These are phyloP conservation scores for Aureobasidium sp. DNA, from an alignment of 2,329 filamentous ascomycete species.

Conservation along the genomic window DNA sequence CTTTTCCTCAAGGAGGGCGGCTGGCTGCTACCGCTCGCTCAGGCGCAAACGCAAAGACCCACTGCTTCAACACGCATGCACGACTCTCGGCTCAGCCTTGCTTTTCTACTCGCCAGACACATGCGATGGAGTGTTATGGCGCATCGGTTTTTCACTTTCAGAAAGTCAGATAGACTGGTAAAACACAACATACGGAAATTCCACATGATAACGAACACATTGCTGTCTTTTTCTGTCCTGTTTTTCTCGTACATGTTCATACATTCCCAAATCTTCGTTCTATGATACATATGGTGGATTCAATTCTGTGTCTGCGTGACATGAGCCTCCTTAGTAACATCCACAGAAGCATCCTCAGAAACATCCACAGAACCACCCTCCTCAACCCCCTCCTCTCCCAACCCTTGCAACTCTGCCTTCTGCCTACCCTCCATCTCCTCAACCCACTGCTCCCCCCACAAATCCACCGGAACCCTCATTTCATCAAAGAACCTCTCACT, in stretches of 20 bases:
- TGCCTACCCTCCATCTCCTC: not conserved
- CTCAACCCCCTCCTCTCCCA: not conserved
- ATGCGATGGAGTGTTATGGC: conserved; percentile 8
- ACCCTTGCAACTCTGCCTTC: not conserved
- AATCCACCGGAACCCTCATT: conserved; percentile 21
- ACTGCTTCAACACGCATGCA: conserved; percentile 8
- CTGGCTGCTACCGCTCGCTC: not conserved
- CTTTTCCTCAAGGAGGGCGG: not conserved
- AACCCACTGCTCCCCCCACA: conserved; percentile 2
- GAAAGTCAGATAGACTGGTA: conserved; percentile 14
- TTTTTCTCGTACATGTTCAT: not conserved
- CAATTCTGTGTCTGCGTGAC: not conserved
- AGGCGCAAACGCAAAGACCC: not conserved
- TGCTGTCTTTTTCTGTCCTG: not conserved
- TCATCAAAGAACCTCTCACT: conserved; percentile 23
- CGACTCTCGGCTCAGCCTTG: conserved; percentile 7
- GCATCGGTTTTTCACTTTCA: conserved; percentile 10
- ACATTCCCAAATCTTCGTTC: not conserved
- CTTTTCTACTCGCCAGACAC: conserved; percentile 14
- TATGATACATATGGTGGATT: not conserved
- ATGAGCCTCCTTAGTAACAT: not conserved
- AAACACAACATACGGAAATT: conserved; percentile 11
- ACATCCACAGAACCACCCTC: not conserved
- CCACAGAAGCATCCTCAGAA: not conserved
- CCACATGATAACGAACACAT: conserved; percentile 8